Conservation (phyloP, 257 asterid species). For the Paulownia fortunei region DNA sequence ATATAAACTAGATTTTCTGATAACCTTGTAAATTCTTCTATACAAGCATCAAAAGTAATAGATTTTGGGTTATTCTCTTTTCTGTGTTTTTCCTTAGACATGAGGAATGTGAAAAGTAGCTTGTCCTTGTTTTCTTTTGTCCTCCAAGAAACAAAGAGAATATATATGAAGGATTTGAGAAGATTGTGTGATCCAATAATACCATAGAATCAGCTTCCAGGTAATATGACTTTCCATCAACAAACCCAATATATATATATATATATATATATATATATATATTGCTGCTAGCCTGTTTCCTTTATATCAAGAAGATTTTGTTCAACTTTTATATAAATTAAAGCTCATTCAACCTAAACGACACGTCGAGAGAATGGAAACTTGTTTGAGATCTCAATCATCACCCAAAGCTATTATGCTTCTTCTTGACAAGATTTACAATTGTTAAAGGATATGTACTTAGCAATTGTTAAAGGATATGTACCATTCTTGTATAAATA, state of each 20-base stretch:
- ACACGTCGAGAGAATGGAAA: background rate
- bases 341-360: background rate
- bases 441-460: background rate
- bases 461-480: background rate
- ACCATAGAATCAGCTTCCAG: constrained; percentile 30
- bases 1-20: too few species aligned
- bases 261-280: background rate
- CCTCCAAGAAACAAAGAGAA: constrained; percentile 35
- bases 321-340: background rate
- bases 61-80: background rate
- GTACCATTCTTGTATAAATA: too few species aligned
- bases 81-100: constrained; percentile 23
- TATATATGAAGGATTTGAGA: constrained; percentile 25
- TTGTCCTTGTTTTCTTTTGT: constrained; percentile 11
- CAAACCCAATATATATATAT: background rate
- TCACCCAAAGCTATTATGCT: background rate
- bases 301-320: constrained; percentile 4
- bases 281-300: background rate
- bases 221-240: constrained; percentile 9
- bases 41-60: too few species aligned
- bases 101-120: constrained; percentile 23
- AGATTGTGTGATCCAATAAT: constrained; percentile 32
- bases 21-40: too few species aligned
- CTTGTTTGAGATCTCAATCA: background rate
- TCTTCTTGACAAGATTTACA: background rate